Percentiles rank a stretch among this genome's conserved stretches.
phyloP scores from a whole-genome alignment of 179 eudicot species.

The Spinacia oleracea region DNA sequence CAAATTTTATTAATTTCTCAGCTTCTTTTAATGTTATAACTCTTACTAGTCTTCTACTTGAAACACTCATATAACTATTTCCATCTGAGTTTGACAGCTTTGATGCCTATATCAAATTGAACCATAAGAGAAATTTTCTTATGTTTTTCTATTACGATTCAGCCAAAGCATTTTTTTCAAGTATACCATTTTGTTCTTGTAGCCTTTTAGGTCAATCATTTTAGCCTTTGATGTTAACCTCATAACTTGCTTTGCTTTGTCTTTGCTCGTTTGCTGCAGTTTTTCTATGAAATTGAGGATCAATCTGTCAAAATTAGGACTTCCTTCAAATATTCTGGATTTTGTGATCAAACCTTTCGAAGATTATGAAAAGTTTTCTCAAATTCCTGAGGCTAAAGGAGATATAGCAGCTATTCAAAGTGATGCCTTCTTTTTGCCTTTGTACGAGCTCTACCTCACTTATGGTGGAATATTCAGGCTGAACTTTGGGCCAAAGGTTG shows the following conservation, averaged over 20 bases:
- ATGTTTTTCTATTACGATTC: background rate
- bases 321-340: slow-evolving; percentile 53
- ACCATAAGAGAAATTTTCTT: background rate
- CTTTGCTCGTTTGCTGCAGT: slow-evolving; percentile 35
- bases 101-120: background rate
- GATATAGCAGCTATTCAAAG: slow-evolving; percentile 61
- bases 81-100: background rate
- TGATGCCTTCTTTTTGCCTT: slow-evolving; percentile 88
- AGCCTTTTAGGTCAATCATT: background rate
- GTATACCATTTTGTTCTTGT: background rate
- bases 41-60: background rate
- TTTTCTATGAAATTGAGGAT: slow-evolving; percentile 49
- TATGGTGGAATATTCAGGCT: slow-evolving; percentile 96
- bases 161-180: background rate
- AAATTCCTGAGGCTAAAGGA: slow-evolving; percentile 88
- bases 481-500: slow-evolving; percentile 96
- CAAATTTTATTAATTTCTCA: no score
- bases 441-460: slow-evolving; percentile 91
- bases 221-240: slow-evolving; percentile 1
- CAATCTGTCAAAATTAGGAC: slow-evolving; percentile 62
- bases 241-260: slow-evolving; percentile 16
- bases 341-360: slow-evolving; percentile 53
- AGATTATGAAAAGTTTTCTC: slow-evolving; percentile 47
- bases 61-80: background rate
- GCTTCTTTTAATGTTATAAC: no score